Evolutionary conservation across 768 basidiomycete species (phyloP).

Genomic region (Strobilomyces dryophilus): DNA sequence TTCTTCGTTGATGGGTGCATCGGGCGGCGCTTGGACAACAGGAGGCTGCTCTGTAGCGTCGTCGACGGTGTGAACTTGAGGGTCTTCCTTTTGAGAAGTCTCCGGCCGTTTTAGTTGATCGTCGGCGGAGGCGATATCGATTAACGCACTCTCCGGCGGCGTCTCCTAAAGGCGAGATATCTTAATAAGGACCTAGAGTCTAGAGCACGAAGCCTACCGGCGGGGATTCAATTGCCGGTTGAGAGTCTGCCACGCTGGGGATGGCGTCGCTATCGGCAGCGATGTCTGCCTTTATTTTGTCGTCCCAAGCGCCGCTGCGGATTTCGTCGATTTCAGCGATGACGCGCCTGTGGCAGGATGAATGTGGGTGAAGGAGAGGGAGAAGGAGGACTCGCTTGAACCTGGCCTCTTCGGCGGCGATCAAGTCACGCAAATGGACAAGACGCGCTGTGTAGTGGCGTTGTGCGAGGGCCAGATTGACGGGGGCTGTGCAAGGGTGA

Average conservation of each 20-base stretch:
- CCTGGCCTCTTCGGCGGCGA: slow-evolving; percentile 65
- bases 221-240: neutral
- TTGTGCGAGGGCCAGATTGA: slow-evolving; percentile 69
- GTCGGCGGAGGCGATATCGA: slow-evolving; percentile 4
- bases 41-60: slow-evolving; percentile 3
- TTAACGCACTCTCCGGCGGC: neutral
- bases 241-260: slow-evolving; percentile 2
- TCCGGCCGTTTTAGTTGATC: neutral
- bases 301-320: slow-evolving; percentile 62
- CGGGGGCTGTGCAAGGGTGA: slow-evolving; percentile 42
- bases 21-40: neutral
- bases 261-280: slow-evolving; percentile 3
- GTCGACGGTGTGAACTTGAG: neutral
- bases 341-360: slow-evolving; percentile 43
- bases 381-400: slow-evolving; percentile 58
- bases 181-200: neutral
- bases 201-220: slow-evolving; percentile 7
- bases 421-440: slow-evolving; percentile 65
- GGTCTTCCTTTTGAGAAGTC: slow-evolving; percentile 4
- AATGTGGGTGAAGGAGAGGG: neutral
- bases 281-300: slow-evolving; percentile 40
- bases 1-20: slow-evolving; percentile 7
- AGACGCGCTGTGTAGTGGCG: slow-evolving; percentile 69
- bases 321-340: slow-evolving; percentile 76
- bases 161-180: slow-evolving; percentile 8